phyloP scores from a whole-genome alignment of 495 filamentous ascomycete genomes.

The Talaromyces trachyspermus region DNA sequence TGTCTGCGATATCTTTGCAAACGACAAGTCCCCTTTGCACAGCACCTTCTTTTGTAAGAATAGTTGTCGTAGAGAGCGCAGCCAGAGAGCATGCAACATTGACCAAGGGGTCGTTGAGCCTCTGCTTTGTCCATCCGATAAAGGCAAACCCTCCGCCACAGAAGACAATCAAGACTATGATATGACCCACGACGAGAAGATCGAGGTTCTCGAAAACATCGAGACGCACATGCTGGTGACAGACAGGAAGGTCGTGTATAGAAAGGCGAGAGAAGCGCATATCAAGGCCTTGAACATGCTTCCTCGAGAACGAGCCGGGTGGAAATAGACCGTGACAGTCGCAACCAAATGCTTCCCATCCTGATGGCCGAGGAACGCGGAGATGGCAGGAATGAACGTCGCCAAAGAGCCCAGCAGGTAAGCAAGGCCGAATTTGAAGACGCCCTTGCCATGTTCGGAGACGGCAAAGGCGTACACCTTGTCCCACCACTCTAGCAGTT shows the following conservation, averaged over 20 bases:
- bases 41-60: constrained; percentile 86
- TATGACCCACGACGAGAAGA: constrained; percentile 65
- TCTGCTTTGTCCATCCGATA: constrained; percentile 90
- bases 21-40: constrained; percentile 74
- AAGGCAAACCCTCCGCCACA: constrained; percentile 85
- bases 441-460: constrained; percentile 59
- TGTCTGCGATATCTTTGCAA: constrained; percentile 78
- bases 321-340: constrained; percentile 91
- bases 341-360: constrained; percentile 97
- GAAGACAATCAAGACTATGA: constrained; percentile 76
- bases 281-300: constrained; percentile 86
- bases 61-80: constrained; percentile 84
- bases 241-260: constrained; percentile 74
- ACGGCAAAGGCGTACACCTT: constrained; percentile 30
- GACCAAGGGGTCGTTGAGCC: constrained; percentile 74
- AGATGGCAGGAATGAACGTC: constrained; percentile 72
- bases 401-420: constrained; percentile 84
- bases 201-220: constrained; percentile 60
- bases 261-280: constrained; percentile 73
- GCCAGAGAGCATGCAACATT: constrained; percentile 87
- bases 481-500: constrained; percentile 5
- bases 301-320: constrained; percentile 83
- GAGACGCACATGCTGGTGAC: constrained; percentile 83
- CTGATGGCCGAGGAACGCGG: constrained; percentile 67
- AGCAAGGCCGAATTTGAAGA: constrained; percentile 89